Conservation (phyloP, 1,139 yeast species). For the Diutina sp. region DNA sequence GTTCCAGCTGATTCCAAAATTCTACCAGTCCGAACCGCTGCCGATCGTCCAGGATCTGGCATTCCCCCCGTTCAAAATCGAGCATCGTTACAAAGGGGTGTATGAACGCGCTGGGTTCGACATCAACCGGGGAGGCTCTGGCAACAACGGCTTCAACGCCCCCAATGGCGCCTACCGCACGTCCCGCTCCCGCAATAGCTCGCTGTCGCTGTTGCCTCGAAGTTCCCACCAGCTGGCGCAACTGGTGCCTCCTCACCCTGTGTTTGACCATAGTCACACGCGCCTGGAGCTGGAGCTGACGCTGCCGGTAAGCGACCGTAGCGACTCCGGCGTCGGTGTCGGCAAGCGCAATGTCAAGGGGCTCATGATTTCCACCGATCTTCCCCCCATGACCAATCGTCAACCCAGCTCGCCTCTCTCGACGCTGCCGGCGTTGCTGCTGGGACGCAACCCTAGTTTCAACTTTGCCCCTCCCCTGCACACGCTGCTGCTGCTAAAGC, state of each 20-base stretch:
- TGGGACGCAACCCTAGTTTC: neutral
- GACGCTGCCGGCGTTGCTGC: neutral
- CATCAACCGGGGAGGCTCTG: slow-evolving; percentile 11
- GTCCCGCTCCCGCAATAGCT: neutral
- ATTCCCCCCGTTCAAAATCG: slow-evolving; percentile 48
- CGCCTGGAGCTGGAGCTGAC: neutral
- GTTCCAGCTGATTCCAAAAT: slow-evolving; percentile 16
- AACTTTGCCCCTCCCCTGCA: neutral
- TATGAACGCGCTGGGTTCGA: slow-evolving; percentile 61
- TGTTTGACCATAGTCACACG: neutral
- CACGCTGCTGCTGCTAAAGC: neutral
- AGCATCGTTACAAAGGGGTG: slow-evolving; percentile 43
- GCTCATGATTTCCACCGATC: neutral
- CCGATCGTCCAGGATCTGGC: slow-evolving; percentile 24
- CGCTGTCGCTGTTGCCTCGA: neutral
- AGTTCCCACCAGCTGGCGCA: neutral
- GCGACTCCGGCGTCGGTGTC: neutral
- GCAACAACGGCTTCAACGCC: neutral
- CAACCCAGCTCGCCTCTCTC: neutral
- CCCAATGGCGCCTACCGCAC: neutral
- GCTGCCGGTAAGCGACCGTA: neutral
- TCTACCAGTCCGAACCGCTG: slow-evolving; percentile 17
- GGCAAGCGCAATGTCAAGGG: neutral
- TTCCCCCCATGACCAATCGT: neutral
- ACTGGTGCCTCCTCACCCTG: neutral